Percentiles rank a stretch among this genome's conserved stretches.
Conservation (phyloP, 768 basidiomycete genomes). For the Sistotremastrum suecicum region DNA sequence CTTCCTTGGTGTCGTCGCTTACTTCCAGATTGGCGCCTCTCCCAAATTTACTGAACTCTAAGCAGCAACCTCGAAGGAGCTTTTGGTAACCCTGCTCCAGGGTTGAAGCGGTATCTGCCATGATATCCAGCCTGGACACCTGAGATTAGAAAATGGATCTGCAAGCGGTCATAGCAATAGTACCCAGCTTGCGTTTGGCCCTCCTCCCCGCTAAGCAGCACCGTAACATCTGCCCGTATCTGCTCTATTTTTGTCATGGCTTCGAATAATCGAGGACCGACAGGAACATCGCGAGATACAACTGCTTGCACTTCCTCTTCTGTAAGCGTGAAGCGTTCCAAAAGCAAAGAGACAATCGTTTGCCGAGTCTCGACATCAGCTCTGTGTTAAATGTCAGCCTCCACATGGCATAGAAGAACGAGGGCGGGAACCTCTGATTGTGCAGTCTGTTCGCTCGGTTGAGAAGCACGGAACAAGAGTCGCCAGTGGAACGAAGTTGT, state of each 20-base stretch:
- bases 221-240: constrained; percentile 74
- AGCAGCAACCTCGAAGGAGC: constrained; percentile 70
- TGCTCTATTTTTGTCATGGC: constrained; percentile 78
- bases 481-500: constrained; percentile 60
- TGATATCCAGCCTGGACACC: constrained; percentile 66
- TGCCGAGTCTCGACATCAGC: constrained; percentile 57
- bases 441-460: constrained; percentile 71
- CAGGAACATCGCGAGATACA: constrained; percentile 62
- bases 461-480: constrained; percentile 63
- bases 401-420: background rate
- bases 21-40: constrained; percentile 66
- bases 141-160: background rate
- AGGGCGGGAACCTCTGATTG: constrained; percentile 44
- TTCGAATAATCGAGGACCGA: constrained; percentile 62
- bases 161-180: constrained; percentile 4
- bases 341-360: constrained; percentile 65
- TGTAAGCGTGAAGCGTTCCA: constrained; percentile 72
- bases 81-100: constrained; percentile 88
- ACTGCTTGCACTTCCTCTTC: constrained; percentile 61
- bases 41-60: constrained; percentile 72
- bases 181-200: constrained; percentile 69
- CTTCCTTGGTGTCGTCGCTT: constrained; percentile 47
- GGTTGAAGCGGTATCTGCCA: constrained; percentile 64
- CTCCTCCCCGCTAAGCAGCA: constrained; percentile 77
- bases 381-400: constrained; percentile 23